Conservation (phyloP, 2,329 filamentous ascomycete genomes). For the Byssochlamys sp. region DNA sequence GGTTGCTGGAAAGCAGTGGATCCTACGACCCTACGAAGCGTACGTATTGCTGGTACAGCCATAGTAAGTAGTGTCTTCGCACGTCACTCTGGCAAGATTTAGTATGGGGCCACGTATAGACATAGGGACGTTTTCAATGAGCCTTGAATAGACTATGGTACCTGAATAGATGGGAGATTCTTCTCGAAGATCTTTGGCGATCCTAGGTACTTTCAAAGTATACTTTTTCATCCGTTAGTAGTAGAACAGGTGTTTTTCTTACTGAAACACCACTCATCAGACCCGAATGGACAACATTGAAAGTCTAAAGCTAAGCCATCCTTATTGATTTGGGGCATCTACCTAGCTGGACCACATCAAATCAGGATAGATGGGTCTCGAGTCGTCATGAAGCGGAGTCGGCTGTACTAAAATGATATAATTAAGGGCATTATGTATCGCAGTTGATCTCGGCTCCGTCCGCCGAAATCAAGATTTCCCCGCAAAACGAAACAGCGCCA, state of each 20-base stretch:
- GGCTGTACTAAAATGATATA: neutral
- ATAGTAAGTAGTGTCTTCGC: neutral
- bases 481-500: too few relatives aligned
- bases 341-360: neutral
- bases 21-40: conserved; percentile 26
- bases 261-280: neutral
- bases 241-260: neutral
- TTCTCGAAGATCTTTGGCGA: too few relatives aligned
- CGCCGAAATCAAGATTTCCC: too few relatives aligned
- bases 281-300: neutral
- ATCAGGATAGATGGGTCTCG: neutral
- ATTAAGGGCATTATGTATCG: too few relatives aligned
- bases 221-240: too few relatives aligned
- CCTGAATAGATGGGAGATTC: too few relatives aligned
- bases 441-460: too few relatives aligned
- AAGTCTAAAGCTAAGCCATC: too few relatives aligned
- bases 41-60: conserved; percentile 18
- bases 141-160: too few relatives aligned
- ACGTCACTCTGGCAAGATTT: neutral
- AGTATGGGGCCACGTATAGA: neutral
- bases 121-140: too few relatives aligned
- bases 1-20: conserved; percentile 18
- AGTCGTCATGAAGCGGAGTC: neutral
- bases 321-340: too few relatives aligned
- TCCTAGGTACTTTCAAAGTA: too few relatives aligned